phyloP scores from a whole-genome alignment of 768 basidiomycete genomes.

The Termitomyces titanicus region DNA sequence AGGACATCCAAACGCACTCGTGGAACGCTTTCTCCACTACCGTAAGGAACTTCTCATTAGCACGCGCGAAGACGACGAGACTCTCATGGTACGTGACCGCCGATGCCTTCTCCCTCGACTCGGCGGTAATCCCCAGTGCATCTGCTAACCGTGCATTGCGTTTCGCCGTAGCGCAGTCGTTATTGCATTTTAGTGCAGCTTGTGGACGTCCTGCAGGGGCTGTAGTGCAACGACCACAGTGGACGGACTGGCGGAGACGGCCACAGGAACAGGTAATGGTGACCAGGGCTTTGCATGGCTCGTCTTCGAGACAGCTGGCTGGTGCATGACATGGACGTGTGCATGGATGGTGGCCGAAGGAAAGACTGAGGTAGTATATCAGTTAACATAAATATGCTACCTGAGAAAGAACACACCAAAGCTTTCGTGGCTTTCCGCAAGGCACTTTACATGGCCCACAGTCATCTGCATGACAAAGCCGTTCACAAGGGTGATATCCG shows the following conservation, averaged over 20 bases:
- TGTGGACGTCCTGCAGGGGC: conserved; percentile 40
- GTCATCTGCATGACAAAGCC: conserved; percentile 75
- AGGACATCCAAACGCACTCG: conserved; percentile 50
- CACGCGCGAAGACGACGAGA: conserved; percentile 54
- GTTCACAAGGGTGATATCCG: conserved; percentile 87
- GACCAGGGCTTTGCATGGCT: conserved; percentile 69
- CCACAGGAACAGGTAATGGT: conserved; percentile 81
- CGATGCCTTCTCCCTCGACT: conserved; percentile 34
- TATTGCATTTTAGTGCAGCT: conserved; percentile 60
- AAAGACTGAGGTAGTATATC: conserved; percentile 41
- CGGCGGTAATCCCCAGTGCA: conserved; percentile 79
- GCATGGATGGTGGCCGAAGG: conserved; percentile 66
- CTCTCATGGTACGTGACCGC: conserved; percentile 60
- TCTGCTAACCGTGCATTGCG: conserved; percentile 88
- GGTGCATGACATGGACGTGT: conserved; percentile 85
- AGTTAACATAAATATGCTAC: background rate
- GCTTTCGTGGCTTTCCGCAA: conserved; percentile 85
- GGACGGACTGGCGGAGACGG: conserved; percentile 66
- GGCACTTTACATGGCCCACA: conserved; percentile 75
- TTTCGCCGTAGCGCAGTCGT: conserved; percentile 80
- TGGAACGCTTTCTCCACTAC: conserved; percentile 80
- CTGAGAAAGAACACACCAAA: conserved; percentile 48
- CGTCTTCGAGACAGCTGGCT: conserved; percentile 72
- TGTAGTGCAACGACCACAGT: conserved; percentile 61
- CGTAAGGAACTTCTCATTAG: conserved; percentile 61